These are phyloP conservation scores for Alternaria arborescens DNA, from an alignment of 2,329 filamentous ascomycete genomes.

Conservation along the genomic window DNA sequence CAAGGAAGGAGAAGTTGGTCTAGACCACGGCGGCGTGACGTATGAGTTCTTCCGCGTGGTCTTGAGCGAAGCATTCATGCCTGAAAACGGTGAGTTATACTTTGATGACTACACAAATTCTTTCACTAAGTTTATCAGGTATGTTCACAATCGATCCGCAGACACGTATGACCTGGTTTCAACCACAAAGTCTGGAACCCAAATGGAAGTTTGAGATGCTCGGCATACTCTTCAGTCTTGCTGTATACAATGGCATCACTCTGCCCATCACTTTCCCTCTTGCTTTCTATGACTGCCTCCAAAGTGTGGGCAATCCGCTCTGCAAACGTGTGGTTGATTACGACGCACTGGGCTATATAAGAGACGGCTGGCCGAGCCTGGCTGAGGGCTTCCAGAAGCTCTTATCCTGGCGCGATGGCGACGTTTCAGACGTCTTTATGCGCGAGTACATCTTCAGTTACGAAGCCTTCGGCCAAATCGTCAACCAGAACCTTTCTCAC, in stretches of 20 bases:
- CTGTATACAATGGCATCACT: conserved; percentile 91
- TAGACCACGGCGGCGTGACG: conserved; percentile 94
- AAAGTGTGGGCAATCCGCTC: conserved; percentile 65
- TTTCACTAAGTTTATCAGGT: conserved; percentile 50
- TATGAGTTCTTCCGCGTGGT: conserved; percentile 94
- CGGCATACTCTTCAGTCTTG: conserved; percentile 86
- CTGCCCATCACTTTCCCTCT: conserved; percentile 88
- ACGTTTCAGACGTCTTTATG: conserved; percentile 82
- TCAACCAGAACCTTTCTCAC: conserved; percentile 64
- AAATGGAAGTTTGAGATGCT: conserved; percentile 91
- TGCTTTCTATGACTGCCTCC: conserved; percentile 79
- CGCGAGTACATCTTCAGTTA: conserved; percentile 88
- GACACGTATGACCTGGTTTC: conserved; percentile 87
- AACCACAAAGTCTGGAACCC: conserved; percentile 80
- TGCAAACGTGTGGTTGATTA: neutral
- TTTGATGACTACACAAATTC: neutral
- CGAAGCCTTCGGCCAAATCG: conserved; percentile 62
- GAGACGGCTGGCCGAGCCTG: conserved; percentile 89
- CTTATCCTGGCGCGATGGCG: conserved; percentile 80
- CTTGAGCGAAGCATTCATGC: conserved; percentile 79
- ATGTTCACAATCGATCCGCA: conserved; percentile 80
- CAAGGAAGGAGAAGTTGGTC: conserved; percentile 83
- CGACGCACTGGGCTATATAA: conserved; percentile 71
- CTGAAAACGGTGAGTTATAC: conserved; percentile 68
- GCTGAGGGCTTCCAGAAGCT: conserved; percentile 76